Evolutionary conservation across 192 early-diverging fungal species (phyloP).

Genomic region (Umbelopsis ramanniana): DNA sequence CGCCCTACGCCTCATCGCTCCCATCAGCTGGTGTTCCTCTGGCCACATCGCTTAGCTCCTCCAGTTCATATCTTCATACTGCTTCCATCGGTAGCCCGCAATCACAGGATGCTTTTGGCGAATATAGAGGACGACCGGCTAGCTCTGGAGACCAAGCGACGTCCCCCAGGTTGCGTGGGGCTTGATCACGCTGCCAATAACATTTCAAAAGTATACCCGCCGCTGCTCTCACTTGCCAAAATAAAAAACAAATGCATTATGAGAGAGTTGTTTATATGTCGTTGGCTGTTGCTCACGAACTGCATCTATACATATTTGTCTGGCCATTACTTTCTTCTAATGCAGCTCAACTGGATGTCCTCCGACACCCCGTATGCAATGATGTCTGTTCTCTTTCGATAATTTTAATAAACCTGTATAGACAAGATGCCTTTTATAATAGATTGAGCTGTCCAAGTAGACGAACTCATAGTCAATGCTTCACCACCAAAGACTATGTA

Average conservation of each 20-base stretch:
- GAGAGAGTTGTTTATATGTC: no score
- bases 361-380: no score
- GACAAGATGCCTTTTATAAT: no score
- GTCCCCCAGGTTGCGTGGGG: neutral
- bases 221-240: neutral
- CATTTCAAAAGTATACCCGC: neutral
- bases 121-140: neutral
- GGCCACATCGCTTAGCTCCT: constrained; percentile 4
- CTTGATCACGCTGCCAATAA: neutral
- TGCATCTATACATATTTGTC: no score
- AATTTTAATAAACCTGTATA: no score
- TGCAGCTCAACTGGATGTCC: no score
- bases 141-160: neutral
- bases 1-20: neutral
- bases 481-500: no score
- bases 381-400: no score
- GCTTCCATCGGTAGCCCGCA: neutral
- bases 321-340: no score
- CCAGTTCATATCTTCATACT: constrained; percentile 6
- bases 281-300: no score
- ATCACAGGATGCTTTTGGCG: constrained; percentile 13
- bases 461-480: no score
- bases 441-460: no score
- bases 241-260: neutral
- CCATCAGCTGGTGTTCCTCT: neutral